Evolutionary conservation across 2,329 filamentous ascomycete genomes (phyloP), one percentile per base, ranked within the genome.

Genomic region (Colletotrichum trifolii): DNA sequence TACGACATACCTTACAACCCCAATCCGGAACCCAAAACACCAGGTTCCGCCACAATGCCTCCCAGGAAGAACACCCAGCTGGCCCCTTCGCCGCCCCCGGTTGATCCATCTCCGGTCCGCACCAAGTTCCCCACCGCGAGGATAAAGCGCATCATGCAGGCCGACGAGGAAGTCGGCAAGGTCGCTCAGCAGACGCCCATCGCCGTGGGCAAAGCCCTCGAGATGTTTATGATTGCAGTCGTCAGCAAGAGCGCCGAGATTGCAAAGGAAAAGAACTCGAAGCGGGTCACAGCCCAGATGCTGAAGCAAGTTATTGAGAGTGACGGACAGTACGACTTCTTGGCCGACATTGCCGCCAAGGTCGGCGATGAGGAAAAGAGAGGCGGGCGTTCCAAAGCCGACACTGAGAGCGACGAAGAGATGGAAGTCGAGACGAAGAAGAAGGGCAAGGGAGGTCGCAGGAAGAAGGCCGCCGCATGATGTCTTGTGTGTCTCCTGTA

Each of bases 81-180:
- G 69, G 77, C 73, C 45, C 77, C 73, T 46, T 73, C 70, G 64
- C 74, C 78, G 59, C 75, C 78, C 36, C 75, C 77, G 47, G 79
- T 87, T 71, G 88, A 80, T 76, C 87, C 77, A 80, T 97, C 80
- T 78, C 85, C 93, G 47, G 93, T 99, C 71, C 92, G 89, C 78
- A 98, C 95, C 39, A 97, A 97, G 73, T 99, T 99, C 73, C 96
- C 96, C 1, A 97, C 97, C 38, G 96, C 96, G 12, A 87, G 96
- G 67, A 99, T 99, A 82, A 99, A 99, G 84, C 89, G 96, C 55
- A 98, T 99, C 73, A 98, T 99, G 96, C 96, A 99, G 80, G 95
- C 95, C 10, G 96, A 99, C 74, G 96, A 99, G 75, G 96, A 99
- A 76, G 94, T 99, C 0, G 96, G 96, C 67, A 99, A 99, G 80